Conservation (phyloP, 768 basidiomycete species). For the Lyophyllum shimeji region DNA sequence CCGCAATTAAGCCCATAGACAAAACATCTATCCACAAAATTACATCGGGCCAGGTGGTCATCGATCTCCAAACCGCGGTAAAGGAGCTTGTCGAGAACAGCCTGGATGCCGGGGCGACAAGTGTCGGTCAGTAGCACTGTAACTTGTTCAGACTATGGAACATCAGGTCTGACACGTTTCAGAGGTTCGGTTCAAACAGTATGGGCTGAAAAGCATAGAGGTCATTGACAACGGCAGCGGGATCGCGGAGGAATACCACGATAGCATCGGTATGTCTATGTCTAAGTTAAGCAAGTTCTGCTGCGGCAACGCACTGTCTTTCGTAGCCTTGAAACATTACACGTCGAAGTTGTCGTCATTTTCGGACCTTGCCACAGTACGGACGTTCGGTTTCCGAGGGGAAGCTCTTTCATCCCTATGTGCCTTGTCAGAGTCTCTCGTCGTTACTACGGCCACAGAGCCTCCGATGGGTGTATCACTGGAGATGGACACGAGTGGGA, state of each 20-base stretch:
- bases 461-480: conserved; percentile 80
- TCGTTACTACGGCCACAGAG: conserved; percentile 71
- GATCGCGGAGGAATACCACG: conserved; percentile 75
- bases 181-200: conserved; percentile 91
- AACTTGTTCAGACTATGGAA: neutral
- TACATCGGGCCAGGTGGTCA: conserved; percentile 92
- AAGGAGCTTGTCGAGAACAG: conserved; percentile 98
- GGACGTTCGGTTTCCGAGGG: conserved; percentile 92
- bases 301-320: neutral
- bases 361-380: conserved; percentile 67
- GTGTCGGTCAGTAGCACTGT: conserved; percentile 58
- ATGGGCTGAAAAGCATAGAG: conserved; percentile 81
- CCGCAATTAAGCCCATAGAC: conserved; percentile 64
- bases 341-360: conserved; percentile 89
- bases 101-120: conserved; percentile 87
- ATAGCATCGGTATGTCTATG: conserved; percentile 63
- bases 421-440: conserved; percentile 70
- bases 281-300: neutral
- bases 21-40: conserved; percentile 79
- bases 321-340: conserved; percentile 84
- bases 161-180: neutral
- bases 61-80: conserved; percentile 90
- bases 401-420: conserved; percentile 95
- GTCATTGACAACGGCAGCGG: conserved; percentile 93
- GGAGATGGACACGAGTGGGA: conserved; percentile 70